Base-by-base conservation (phyloP, 208 protist genomes). In the Herpetomonas samuelpessoai region DNA sequence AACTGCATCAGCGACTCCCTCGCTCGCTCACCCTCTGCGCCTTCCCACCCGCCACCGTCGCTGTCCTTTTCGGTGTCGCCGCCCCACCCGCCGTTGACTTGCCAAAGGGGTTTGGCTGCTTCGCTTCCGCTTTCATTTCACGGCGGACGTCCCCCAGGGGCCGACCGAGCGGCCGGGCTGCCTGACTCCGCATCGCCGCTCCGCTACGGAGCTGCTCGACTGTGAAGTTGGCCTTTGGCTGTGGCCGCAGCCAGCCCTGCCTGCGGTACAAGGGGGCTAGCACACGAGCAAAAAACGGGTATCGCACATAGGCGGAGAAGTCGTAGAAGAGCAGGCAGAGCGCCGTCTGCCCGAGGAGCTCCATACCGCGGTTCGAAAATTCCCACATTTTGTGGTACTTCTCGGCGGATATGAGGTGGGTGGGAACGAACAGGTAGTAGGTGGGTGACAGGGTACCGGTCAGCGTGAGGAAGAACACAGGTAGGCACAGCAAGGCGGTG, bases 301-400 rank as follows among this genome's bases (percentile, higher is more conserved):
- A 90, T 2, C 86, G 86, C 26, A 90, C 48, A 35, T 93, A 93
- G 18, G 88, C 83, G 0, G 78, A 85, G 35, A 89, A 44, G 59
- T 93, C 86, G 65, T 93, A 93, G 29, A 93, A 62, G 22, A 88
- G 46, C 18, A 93, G 19, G 30, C 76, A 83, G 19, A 90, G 51
- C 53, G 80, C 62, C 0, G 84, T 44, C 68, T 93, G 86, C 6
- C 86, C 86, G 0, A 56, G 70, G 16, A 89, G 55, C 18, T 86
- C 75, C 29, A 88, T 64, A 18, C 59, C 68, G 64, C 71, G 83
- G 59, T 90, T 58, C 1, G 78, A 71, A 47, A 88, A 84, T 25
- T 83, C 68, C 83, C 83, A 90, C 76, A 90, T 90, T 21, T 70
- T 53, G 24, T 73, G 62, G 54, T 87, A 93, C 57, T 80, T 76